A percentile compares a stretch with the other conserved stretches of the same genome.
These are phyloP conservation scores for Podospora comata DNA, from an alignment of 495 filamentous ascomycete genomes.

Conservation along the genomic window DNA sequence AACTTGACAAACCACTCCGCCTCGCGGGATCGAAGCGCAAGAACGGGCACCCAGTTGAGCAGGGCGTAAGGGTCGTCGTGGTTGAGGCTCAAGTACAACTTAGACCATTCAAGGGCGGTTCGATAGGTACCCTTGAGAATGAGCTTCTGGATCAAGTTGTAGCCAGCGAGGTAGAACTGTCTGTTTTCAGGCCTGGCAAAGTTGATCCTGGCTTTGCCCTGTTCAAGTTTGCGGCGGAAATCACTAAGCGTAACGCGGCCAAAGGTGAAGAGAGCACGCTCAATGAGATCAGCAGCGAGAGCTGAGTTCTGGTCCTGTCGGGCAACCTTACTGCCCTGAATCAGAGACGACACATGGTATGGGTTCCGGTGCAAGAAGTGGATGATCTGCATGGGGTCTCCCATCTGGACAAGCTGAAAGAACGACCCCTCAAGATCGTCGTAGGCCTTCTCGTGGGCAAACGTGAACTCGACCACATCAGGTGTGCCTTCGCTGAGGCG, in stretches of 20 bases:
- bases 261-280: slow-evolving; percentile 89
- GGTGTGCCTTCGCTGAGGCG: slow-evolving; percentile 48
- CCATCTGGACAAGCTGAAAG: slow-evolving; percentile 70
- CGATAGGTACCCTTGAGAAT: slow-evolving; percentile 89
- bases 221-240: slow-evolving; percentile 69
- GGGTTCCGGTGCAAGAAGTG: slow-evolving; percentile 48
- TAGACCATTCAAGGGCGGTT: slow-evolving; percentile 90
- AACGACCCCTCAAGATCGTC: slow-evolving; percentile 73
- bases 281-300: slow-evolving; percentile 80
- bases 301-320: slow-evolving; percentile 85
- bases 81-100: slow-evolving; percentile 73
- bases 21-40: slow-evolving; percentile 76
- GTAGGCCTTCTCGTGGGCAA: slow-evolving; percentile 74
- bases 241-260: slow-evolving; percentile 78
- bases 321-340: slow-evolving; percentile 89
- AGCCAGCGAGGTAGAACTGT: slow-evolving; percentile 88
- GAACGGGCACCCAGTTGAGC: slow-evolving; percentile 71
- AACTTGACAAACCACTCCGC: slow-evolving; percentile 72
- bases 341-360: slow-evolving; percentile 88
- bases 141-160: slow-evolving; percentile 79
- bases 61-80: slow-evolving; percentile 83
- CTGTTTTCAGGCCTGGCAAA: slow-evolving; percentile 80
- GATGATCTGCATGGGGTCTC: slow-evolving; percentile 67
- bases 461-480: slow-evolving; percentile 63
- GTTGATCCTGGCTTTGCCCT: slow-evolving; percentile 75